Evolutionary conservation across 495 filamentous ascomycete species (phyloP), one percentile per base, ranked within the genome.

Genomic region (Penicillium cataractarum): DNA sequence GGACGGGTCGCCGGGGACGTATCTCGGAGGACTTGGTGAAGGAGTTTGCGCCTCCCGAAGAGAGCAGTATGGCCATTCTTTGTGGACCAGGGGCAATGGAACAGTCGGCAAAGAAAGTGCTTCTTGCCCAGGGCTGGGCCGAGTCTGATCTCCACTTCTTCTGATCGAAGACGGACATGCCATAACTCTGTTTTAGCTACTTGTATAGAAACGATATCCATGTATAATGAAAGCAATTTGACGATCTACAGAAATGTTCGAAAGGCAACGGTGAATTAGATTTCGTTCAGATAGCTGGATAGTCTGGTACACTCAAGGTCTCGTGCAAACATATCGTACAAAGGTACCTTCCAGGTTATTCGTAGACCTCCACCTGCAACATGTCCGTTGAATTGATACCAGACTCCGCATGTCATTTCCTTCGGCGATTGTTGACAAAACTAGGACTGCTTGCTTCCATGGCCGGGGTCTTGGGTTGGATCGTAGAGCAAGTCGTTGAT

Each of bases 91-190:
- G 84, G 64, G 76, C 86, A 12, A 79, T 98, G 78, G 92, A 97
- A 77, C 88, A 87, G 73, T 85, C 78, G 62, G 87, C 87, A 13
- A 82, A 82, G 66, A 71, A 73, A 49, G 82, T 85, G 35, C 82
- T 97, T 62, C 81, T 83, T 58, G 82, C 76, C 17, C 78, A 89
- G 76, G 92, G 92, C 3, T 97, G 93, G 92, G 73, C 70, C 40
- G 89, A 93, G 67, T 81, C 86, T n/a, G 86, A 97, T 77, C 71
- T 98, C 51, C 72, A 96, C 62, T 93, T 96, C 76, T 98, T 97
- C 73, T 97, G 69, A 26, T 32, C 8, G 26, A n/a, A n/a, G 8
- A 3, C 24, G 10, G 46, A 49, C 24, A 13, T 49, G 3, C 21
- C 12, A 17, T 49, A 7, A 24, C 7, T 15, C 29, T 26, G 21